Conservation (phyloP, 2,329 filamentous ascomycete species). For the Diaporthe longicolla region DNA sequence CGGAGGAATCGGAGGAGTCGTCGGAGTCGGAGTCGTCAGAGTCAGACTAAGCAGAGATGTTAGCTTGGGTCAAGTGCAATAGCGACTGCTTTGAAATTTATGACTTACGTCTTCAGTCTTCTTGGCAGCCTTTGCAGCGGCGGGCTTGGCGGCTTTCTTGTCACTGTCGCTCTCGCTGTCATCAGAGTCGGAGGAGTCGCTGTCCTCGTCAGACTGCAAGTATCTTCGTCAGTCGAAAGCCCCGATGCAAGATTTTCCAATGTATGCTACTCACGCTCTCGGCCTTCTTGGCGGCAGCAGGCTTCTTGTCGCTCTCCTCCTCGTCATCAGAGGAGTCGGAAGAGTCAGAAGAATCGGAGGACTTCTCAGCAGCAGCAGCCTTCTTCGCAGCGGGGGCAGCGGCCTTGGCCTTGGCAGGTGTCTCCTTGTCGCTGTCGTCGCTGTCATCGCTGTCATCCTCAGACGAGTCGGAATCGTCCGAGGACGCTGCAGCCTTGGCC, state of each 20-base stretch:
- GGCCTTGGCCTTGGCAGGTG: conserved; percentile 45
- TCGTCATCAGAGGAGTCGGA: conserved; percentile 52
- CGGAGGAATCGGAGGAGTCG: conserved; percentile 52
- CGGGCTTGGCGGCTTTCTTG: conserved; percentile 49
- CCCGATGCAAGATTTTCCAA: not conserved
- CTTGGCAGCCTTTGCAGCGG: conserved; percentile 45
- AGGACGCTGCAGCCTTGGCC: conserved; percentile 52
- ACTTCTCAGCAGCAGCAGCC: conserved; percentile 50
- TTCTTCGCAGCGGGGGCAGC: conserved; percentile 48
- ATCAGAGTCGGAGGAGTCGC: conserved; percentile 46
- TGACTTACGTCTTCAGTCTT: conserved; percentile 43
- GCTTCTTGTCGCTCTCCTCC: conserved; percentile 44
- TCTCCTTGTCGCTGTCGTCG: conserved; percentile 50
- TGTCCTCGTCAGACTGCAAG: conserved; percentile 45
- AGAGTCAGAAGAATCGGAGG: conserved; percentile 43
- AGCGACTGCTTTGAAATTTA: too few relatives aligned
- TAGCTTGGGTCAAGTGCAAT: not conserved
- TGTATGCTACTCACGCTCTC: conserved; percentile 37
- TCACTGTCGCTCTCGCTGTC: conserved; percentile 49
- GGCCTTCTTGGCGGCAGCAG: conserved; percentile 45
- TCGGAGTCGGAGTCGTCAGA: conserved; percentile 47
- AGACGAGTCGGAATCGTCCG: conserved; percentile 54
- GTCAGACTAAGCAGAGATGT: conserved; percentile 32
- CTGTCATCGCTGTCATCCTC: conserved; percentile 50
- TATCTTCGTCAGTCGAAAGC: not conserved